These are phyloP conservation scores for Globisporangium okanoganense DNA, from an alignment of 352 stramenopile species.

Conservation along the genomic window DNA sequence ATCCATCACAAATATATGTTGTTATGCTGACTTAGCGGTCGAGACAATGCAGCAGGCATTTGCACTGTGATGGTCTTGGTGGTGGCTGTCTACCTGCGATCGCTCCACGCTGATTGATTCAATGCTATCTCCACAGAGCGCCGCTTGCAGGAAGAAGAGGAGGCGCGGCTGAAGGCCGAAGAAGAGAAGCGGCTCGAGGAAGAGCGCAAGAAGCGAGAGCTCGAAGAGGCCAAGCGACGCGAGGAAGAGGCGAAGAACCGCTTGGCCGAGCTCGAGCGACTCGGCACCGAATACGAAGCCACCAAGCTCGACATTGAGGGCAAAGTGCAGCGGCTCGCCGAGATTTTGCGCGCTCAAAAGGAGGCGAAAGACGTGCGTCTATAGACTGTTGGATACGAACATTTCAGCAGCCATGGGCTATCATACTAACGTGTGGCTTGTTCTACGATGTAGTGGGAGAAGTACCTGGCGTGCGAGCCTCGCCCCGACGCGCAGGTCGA, in stretches of 20 bases:
- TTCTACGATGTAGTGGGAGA: conserved; percentile 42
- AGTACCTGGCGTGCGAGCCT: conserved; percentile 68
- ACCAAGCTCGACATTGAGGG: conserved; percentile 55
- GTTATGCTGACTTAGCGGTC: no score
- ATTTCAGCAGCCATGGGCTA: no score
- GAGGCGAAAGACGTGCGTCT: conserved; percentile 51
- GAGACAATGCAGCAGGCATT: no score
- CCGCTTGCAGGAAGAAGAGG: conserved; percentile 68
- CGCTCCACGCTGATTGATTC: no score
- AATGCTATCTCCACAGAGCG: conserved; percentile 28
- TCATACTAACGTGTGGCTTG: background rate
- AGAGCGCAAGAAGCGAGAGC: no score
- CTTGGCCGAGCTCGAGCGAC: conserved; percentile 56
- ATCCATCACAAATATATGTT: no score
- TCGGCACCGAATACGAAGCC: no score
- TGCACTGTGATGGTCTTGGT: no score
- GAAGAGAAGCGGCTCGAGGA: no score
- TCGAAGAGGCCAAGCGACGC: conserved; percentile 49
- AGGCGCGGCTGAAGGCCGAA: no score
- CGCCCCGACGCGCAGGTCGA: conserved; percentile 64
- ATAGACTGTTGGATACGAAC: background rate
- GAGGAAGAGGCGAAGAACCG: conserved; percentile 67
- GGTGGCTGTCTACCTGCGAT: no score
- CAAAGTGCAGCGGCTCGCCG: conserved; percentile 52
- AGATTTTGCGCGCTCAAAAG: conserved; percentile 60